phyloP scores from a whole-genome alignment of 2,329 filamentous ascomycete species.

The Aureobasidium sp. region DNA sequence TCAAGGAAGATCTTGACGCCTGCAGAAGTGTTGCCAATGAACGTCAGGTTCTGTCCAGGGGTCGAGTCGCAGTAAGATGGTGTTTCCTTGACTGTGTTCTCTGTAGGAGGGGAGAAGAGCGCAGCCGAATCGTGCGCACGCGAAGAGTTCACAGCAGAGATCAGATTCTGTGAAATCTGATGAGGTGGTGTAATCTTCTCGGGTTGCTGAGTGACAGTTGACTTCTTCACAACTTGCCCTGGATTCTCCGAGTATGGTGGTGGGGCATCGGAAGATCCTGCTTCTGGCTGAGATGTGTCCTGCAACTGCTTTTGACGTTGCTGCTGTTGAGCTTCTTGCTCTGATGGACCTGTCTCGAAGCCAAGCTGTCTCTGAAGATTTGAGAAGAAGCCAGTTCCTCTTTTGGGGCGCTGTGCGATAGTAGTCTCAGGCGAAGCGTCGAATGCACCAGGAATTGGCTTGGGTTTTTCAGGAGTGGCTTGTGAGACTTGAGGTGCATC shows the following conservation, averaged over 20 bases:
- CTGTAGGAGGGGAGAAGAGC: slow-evolving; percentile 66
- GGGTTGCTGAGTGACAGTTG: slow-evolving; percentile 24
- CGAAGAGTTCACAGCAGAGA: slow-evolving; percentile 71
- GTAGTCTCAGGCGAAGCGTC: slow-evolving; percentile 51
- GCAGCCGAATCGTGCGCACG: slow-evolving; percentile 66
- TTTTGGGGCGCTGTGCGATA: slow-evolving; percentile 20
- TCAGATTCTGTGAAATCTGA: slow-evolving; percentile 60
- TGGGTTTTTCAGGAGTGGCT: slow-evolving; percentile 26
- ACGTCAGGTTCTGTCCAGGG: slow-evolving; percentile 64
- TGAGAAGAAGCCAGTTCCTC: slow-evolving; percentile 57
- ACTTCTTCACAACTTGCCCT: slow-evolving; percentile 18
- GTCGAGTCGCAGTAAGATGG: slow-evolving; percentile 81
- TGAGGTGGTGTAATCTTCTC: slow-evolving; percentile 37
- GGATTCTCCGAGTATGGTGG: slow-evolving; percentile 27
- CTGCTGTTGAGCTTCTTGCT: slow-evolving; percentile 25
- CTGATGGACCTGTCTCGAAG: slow-evolving; percentile 49
- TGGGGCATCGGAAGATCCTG: slow-evolving; percentile 22
- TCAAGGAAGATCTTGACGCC: slow-evolving; percentile 69
- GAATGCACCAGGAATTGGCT: slow-evolving; percentile 68
- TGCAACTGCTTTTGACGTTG: slow-evolving; percentile 23
- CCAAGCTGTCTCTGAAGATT: slow-evolving; percentile 62
- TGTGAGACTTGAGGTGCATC: not conserved
- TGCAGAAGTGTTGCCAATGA: slow-evolving; percentile 61
- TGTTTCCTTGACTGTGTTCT: slow-evolving; percentile 65
- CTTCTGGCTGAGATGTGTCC: not conserved